These are phyloP conservation scores for Cladosporium sphaerospermum DNA, from an alignment of 2,329 filamentous ascomycete species.

Conservation along the genomic window DNA sequence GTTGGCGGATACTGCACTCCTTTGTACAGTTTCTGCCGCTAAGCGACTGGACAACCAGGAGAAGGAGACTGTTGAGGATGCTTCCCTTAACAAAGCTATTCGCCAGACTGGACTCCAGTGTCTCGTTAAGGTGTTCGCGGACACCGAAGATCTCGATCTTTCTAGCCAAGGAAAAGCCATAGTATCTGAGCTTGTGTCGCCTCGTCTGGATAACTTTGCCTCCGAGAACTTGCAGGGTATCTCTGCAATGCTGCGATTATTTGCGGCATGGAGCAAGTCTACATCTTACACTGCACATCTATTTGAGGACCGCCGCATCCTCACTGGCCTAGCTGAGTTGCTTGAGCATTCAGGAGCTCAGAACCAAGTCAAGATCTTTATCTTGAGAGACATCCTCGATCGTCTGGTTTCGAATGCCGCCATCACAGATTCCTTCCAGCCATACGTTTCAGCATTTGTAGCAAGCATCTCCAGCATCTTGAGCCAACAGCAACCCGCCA, in stretches of 20 bases:
- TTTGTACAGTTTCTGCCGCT: conserved; percentile 55
- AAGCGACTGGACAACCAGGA: conserved; percentile 26
- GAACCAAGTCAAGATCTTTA: conserved; percentile 78
- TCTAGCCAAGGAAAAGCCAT: conserved; percentile 62
- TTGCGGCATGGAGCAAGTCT: conserved; percentile 72
- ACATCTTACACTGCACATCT: conserved; percentile 64
- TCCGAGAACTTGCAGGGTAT: conserved; percentile 83
- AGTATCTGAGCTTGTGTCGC: conserved; percentile 67
- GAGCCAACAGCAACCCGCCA: conserved; percentile 53
- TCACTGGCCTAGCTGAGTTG: conserved; percentile 66
- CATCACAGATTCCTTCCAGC: conserved; percentile 55
- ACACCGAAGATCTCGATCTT: conserved; percentile 67
- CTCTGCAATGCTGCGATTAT: conserved; percentile 72
- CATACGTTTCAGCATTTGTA: conserved; percentile 63
- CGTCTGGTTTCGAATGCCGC: conserved; percentile 57
- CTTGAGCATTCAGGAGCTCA: conserved; percentile 68
- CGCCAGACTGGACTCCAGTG: conserved; percentile 75
- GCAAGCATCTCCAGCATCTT: conserved; percentile 45
- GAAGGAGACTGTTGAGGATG: conserved; percentile 28
- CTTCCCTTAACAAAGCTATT: conserved; percentile 59
- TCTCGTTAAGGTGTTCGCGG: conserved; percentile 69
- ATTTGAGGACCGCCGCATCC: conserved; percentile 51
- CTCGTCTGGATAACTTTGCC: conserved; percentile 70
- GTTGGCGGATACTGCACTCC: conserved; percentile 71
- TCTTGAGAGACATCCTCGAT: conserved; percentile 65